These are phyloP conservation scores for Millerozyma acaciae DNA, from an alignment of 805 yeast genomes.

Conservation along the genomic window DNA sequence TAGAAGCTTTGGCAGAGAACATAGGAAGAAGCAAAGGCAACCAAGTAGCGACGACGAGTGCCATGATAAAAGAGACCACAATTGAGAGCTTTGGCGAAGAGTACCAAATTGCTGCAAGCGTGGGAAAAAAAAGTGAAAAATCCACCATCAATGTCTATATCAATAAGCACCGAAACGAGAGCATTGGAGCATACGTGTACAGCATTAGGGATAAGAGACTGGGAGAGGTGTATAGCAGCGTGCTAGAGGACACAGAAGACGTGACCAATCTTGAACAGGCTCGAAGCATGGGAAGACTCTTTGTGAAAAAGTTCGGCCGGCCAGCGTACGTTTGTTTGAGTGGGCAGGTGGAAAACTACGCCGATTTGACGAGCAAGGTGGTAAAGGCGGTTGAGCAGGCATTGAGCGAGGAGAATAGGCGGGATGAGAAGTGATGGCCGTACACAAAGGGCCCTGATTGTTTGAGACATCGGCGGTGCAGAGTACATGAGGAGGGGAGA, in stretches of 20 bases:
- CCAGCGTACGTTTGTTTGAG: constrained; percentile 31
- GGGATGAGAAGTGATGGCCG: too few species aligned
- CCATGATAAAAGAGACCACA: background rate
- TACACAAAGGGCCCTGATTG: too few species aligned
- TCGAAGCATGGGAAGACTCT: constrained; percentile 19
- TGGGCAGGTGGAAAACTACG: constrained; percentile 12
- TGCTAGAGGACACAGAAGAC: constrained; percentile 15
- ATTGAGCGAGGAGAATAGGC: background rate
- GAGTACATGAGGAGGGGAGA: too few species aligned
- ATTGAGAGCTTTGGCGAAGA: constrained; percentile 1
- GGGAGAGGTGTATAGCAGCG: constrained; percentile 17
- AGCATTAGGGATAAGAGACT: constrained; percentile 18
- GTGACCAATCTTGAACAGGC: constrained; percentile 13
- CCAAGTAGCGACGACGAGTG: too few species aligned
- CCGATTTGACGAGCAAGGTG: background rate
- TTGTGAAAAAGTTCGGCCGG: constrained; percentile 19
- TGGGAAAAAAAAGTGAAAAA: background rate
- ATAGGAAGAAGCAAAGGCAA: background rate
- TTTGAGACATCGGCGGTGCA: too few species aligned
- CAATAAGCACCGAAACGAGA: constrained; percentile 18
- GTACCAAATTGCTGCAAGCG: constrained; percentile 2
- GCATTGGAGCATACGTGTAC: constrained; percentile 28
- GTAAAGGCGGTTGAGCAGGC: background rate
- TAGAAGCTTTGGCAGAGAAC: constrained; percentile 5
- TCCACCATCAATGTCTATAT: constrained; percentile 16